These are phyloP conservation scores for Trapa bicornis DNA, from an alignment of 345 rosid genomes.

Conservation along the genomic window DNA sequence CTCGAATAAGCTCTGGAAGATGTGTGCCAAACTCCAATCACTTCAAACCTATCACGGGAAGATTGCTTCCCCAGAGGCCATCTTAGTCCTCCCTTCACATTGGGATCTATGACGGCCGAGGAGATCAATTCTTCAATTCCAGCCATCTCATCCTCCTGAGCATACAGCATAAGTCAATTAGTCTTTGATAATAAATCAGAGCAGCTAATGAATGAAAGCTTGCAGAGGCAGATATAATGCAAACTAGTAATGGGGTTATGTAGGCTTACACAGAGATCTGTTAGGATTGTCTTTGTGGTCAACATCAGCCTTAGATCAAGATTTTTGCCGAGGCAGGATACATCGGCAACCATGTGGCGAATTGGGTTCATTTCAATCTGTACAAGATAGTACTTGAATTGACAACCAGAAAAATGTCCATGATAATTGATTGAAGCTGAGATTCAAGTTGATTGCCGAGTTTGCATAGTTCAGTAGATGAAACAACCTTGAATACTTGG, in stretches of 20 bases:
- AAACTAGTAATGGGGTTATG: constrained; percentile 2
- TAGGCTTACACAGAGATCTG: constrained; percentile 15
- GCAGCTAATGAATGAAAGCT: neutral
- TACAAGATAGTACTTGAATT: neutral
- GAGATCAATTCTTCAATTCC: constrained; percentile 32
- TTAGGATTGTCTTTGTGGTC: constrained; percentile 28
- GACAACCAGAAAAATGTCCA: neutral
- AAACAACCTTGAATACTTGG: constrained; percentile 2
- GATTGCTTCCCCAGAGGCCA: constrained; percentile 41
- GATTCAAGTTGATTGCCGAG: constrained; percentile 2
- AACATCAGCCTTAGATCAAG: constrained; percentile 60
- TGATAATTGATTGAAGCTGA: neutral
- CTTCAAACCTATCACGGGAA: constrained; percentile 30
- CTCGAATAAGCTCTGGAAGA: constrained; percentile 22
- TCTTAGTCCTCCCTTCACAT: constrained; percentile 58
- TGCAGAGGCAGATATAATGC: neutral
- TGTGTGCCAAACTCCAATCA: constrained; percentile 42
- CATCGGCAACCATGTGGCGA: constrained; percentile 43
- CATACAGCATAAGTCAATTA: neutral
- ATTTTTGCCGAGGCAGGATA: constrained; percentile 48
- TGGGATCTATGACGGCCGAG: constrained; percentile 45
- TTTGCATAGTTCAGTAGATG: neutral
- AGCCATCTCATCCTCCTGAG: constrained; percentile 46
- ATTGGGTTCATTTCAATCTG: constrained; percentile 35
- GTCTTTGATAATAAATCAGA: neutral